A percentile compares a stretch with the other conserved stretches of the same genome.
Evolutionary conservation across 225 moss, liverwort and hornwort species (phyloP).

Genomic region (Sphagnum contortum): DNA sequence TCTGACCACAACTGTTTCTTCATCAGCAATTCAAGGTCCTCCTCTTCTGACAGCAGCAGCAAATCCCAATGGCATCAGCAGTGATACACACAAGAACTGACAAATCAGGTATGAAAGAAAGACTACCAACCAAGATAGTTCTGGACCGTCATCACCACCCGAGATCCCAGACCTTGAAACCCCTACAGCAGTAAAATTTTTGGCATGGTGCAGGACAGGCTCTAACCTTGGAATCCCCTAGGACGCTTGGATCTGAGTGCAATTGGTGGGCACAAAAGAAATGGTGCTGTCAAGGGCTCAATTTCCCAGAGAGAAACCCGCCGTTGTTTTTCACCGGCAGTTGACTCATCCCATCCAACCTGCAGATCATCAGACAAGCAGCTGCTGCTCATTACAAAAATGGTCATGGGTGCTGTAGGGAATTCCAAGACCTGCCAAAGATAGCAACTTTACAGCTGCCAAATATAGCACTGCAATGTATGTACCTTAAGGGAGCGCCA

Average conservation of each 20-base stretch:
- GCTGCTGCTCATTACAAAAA: too few species aligned
- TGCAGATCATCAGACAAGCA: conserved; percentile 16
- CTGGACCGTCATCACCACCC: background rate
- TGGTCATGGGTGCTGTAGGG: too few species aligned
- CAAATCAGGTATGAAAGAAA: background rate
- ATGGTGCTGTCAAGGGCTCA: conserved; percentile 87
- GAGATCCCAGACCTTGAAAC: background rate
- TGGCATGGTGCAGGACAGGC: too few species aligned
- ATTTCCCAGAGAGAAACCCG: conserved; percentile 94
- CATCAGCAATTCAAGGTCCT: conserved; percentile 55
- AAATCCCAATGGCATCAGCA: conserved; percentile 3
- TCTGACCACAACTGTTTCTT: conserved; percentile 60
- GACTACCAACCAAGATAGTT: background rate
- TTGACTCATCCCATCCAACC: conserved; percentile 98
- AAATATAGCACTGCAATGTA: too few species aligned
- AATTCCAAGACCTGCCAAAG: too few species aligned
- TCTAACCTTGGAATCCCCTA: conserved; percentile 42
- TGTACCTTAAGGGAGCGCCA: conserved; percentile 91
- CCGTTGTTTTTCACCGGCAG: conserved; percentile 87
- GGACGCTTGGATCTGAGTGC: conserved; percentile 72
- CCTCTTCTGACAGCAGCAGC: conserved; percentile 38
- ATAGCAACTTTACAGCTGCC: too few species aligned
- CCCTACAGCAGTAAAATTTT: background rate
- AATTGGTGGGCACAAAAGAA: conserved; percentile 75
- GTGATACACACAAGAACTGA: background rate